Percentiles rank a stretch among this genome's conserved stretches.
Conservation (phyloP, 1,284 basidiomycete species). For the Cryptococcus sp. region DNA sequence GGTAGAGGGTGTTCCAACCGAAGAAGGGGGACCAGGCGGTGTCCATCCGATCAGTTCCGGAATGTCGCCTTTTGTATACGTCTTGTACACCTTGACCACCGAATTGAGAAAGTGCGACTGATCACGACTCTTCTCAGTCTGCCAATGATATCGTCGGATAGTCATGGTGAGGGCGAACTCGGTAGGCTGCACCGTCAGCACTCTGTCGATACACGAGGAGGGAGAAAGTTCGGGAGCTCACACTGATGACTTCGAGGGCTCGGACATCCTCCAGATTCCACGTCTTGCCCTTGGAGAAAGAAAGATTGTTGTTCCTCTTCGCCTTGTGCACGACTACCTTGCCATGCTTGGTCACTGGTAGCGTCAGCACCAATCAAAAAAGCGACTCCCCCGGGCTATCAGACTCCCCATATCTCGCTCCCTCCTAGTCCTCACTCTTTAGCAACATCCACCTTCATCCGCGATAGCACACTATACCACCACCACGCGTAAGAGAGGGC, state of each 20-base stretch:
- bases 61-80: conserved; percentile 55
- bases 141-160: conserved; percentile 74
- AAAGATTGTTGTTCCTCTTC: conserved; percentile 88
- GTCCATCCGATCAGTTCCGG: conserved; percentile 43
- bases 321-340: conserved; percentile 85
- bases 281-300: conserved; percentile 96
- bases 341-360: conserved; percentile 59
- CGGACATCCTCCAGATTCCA: conserved; percentile 83
- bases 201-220: not conserved
- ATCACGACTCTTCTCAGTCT: conserved; percentile 66
- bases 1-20: not conserved
- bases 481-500: not conserved
- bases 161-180: conserved; percentile 75
- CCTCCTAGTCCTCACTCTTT: no score
- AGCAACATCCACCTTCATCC: not conserved
- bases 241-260: conserved; percentile 67
- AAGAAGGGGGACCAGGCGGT: conserved; percentile 7
- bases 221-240: conserved; percentile 47
- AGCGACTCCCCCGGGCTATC: no score
- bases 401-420: no score
- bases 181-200: conserved; percentile 50
- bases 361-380: not conserved
- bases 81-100: conserved; percentile 63
- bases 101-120: conserved; percentile 67
- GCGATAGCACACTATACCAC: not conserved